Conservation (phyloP, 2,329 filamentous ascomycete genomes). For the Claviceps spartinae region DNA sequence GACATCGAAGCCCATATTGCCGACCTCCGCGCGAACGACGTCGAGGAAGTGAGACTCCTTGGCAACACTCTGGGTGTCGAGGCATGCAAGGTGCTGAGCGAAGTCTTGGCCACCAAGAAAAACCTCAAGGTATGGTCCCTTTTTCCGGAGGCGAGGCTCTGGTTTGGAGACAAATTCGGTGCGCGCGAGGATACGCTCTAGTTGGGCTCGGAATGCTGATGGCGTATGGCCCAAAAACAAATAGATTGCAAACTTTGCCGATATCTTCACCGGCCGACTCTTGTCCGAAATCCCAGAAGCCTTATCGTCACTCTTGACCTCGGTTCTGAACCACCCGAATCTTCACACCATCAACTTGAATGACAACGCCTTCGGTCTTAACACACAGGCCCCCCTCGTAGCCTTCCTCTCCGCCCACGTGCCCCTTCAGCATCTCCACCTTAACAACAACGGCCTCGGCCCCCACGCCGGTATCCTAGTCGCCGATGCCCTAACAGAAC, state of each 20-base stretch:
- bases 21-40: constrained; percentile 55
- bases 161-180: too few species aligned
- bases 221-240: neutral
- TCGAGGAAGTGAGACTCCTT: constrained; percentile 74
- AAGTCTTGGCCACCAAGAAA: constrained; percentile 74
- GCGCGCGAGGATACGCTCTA: too few species aligned
- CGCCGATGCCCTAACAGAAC: constrained; percentile 70
- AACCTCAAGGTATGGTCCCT: constrained; percentile 48
- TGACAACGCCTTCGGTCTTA: constrained; percentile 95
- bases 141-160: neutral
- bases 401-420: constrained; percentile 81
- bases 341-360: constrained; percentile 90
- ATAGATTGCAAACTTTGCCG: constrained; percentile 74
- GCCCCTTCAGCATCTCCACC: constrained; percentile 82
- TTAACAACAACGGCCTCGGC: constrained; percentile 97
- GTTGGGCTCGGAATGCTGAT: neutral
- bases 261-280: constrained; percentile 93
- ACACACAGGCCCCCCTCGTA: constrained; percentile 84
- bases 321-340: constrained; percentile 72
- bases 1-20: constrained; percentile 79
- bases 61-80: constrained; percentile 89
- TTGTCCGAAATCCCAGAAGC: constrained; percentile 89
- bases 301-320: constrained; percentile 69
- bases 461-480: constrained; percentile 81
- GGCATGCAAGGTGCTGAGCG: constrained; percentile 73